Evolutionary conservation across 768 basidiomycete genomes (phyloP).

Genomic region (Collybiopsis confluens): DNA sequence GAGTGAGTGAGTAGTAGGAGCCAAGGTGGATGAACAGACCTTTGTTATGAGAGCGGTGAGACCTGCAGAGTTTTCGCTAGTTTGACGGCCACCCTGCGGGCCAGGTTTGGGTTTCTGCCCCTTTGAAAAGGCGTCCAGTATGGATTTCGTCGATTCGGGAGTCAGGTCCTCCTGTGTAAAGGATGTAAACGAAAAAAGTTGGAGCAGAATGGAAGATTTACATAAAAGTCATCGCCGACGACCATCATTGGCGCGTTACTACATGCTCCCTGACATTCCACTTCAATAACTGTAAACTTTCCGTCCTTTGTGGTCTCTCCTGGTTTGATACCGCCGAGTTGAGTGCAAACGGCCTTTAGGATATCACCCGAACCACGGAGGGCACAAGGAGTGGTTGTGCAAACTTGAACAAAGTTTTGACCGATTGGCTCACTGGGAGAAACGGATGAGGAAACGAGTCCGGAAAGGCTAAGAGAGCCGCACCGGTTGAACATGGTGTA

Average conservation of each 20-base stretch:
- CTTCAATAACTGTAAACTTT: conserved; percentile 96
- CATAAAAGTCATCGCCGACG: conserved; percentile 95
- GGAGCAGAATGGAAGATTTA: conserved; percentile 30
- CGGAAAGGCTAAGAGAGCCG: conserved; percentile 19
- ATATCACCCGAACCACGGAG: conserved; percentile 89
- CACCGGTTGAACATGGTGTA: conserved; percentile 99
- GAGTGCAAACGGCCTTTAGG: conserved; percentile 74
- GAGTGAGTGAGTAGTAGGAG: conserved; percentile 10
- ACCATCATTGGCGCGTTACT: conserved; percentile 98
- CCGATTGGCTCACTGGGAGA: conserved; percentile 87
- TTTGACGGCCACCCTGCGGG: conserved; percentile 81
- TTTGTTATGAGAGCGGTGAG: conserved; percentile 75
- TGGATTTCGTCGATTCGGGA: conserved; percentile 66
- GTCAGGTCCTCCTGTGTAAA: conserved; percentile 92
- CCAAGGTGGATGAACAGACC: conserved; percentile 34
- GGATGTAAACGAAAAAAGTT: not conserved
- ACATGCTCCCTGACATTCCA: conserved; percentile 98
- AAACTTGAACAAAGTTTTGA: conserved; percentile 92
- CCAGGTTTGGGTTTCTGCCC: conserved; percentile 91
- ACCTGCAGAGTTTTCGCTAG: conserved; percentile 92
- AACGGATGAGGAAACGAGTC: too few species aligned
- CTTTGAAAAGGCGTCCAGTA: conserved; percentile 74
- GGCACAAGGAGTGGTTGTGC: conserved; percentile 99
- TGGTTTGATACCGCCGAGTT: conserved; percentile 79
- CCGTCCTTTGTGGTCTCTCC: conserved; percentile 94